Evolutionary conservation across 2,329 filamentous ascomycete genomes (phyloP).

Genomic region (Fusarium chaquense): DNA sequence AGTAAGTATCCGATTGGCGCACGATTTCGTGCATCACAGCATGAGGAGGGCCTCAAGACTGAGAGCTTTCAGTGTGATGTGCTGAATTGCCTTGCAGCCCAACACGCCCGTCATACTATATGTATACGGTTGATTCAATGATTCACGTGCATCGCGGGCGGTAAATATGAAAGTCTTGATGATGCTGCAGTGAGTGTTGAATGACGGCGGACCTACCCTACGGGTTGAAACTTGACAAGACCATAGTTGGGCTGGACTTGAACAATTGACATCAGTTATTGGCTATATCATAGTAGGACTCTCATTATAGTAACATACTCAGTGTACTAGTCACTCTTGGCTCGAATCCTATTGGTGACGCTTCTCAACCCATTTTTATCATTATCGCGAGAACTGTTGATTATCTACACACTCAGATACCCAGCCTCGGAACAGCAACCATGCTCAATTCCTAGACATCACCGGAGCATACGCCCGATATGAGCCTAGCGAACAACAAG

Average conservation of each 20-base stretch:
- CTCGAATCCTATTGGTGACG: conserved; percentile 13
- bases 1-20: conserved; percentile 31
- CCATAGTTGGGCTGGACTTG: not conserved
- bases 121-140: not conserved
- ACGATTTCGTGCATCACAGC: conserved; percentile 39
- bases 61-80: conserved; percentile 5
- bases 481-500: conserved; percentile 13
- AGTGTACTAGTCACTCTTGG: not conserved
- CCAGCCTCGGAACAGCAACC: not conserved
- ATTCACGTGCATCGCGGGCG: conserved; percentile 6
- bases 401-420: not conserved
- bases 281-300: not conserved
- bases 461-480: conserved; percentile 6
- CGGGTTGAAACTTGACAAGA: not conserved
- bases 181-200: not conserved
- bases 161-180: not conserved
- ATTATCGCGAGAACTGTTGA: not conserved
- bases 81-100: conserved; percentile 16
- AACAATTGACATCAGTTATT: not conserved
- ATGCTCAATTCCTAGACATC: conserved; percentile 5
- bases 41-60: conserved; percentile 35
- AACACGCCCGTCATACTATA: too few species aligned
- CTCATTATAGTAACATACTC: not conserved
- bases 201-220: conserved; percentile 12
- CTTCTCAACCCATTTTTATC: conserved; percentile 11